phyloP scores from a whole-genome alignment of 2,329 filamentous ascomycete species.

The Aureobasidium uvarum region DNA sequence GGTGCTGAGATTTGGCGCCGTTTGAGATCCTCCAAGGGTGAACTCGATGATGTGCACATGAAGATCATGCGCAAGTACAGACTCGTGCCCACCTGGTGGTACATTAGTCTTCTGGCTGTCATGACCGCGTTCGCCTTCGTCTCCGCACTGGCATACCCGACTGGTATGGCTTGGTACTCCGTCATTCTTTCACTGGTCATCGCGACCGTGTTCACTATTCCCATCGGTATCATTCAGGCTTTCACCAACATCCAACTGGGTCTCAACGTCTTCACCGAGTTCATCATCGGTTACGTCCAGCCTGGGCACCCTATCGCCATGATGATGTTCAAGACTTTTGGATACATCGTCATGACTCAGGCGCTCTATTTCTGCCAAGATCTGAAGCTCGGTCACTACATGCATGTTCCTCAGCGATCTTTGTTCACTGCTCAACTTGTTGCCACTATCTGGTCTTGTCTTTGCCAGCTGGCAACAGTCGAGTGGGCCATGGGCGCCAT shows the following conservation, averaged over 20 bases:
- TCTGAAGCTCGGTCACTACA: slow-evolving; percentile 82
- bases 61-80: slow-evolving; percentile 79
- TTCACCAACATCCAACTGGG: slow-evolving; percentile 64
- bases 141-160: slow-evolving; percentile 57
- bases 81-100: slow-evolving; percentile 79
- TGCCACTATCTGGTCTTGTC: slow-evolving; percentile 70
- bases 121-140: slow-evolving; percentile 30
- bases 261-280: slow-evolving; percentile 34
- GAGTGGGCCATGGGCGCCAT: slow-evolving; percentile 89
- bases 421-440: slow-evolving; percentile 76
- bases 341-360: slow-evolving; percentile 61
- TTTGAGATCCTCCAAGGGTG: slow-evolving; percentile 56
- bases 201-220: slow-evolving; percentile 78
- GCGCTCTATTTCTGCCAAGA: slow-evolving; percentile 87
- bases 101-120: slow-evolving; percentile 41
- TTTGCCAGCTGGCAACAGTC: slow-evolving; percentile 79
- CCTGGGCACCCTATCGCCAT: slow-evolving; percentile 84
- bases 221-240: slow-evolving; percentile 89
- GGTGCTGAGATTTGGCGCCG: slow-evolving; percentile 78
- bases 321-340: slow-evolving; percentile 91
- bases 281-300: slow-evolving; percentile 78
- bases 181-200: slow-evolving; percentile 74
- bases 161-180: slow-evolving; percentile 83
- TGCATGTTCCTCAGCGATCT: slow-evolving; percentile 80
- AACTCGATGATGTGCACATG: slow-evolving; percentile 73